Evolutionary conservation across 495 filamentous ascomycete genomes (phyloP).

Genomic region (Daldinia loculata): DNA sequence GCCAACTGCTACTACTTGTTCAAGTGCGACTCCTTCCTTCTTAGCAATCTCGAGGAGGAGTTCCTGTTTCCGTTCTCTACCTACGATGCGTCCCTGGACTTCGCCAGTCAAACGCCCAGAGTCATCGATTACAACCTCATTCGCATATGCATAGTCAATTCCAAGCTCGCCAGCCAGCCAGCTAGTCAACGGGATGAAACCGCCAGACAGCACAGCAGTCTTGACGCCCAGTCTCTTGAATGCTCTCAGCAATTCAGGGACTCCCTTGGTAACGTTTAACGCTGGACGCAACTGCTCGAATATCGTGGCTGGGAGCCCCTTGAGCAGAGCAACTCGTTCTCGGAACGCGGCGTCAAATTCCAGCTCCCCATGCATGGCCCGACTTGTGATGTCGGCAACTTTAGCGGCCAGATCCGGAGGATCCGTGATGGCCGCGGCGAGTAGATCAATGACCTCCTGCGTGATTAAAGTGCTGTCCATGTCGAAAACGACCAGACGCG

Average conservation of each 20-base stretch:
- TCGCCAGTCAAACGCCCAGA: constrained; percentile 79
- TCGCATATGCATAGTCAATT: constrained; percentile 87
- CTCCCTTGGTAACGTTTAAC: constrained; percentile 83
- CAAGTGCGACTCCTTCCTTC: constrained; percentile 72
- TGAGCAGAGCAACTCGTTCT: constrained; percentile 79
- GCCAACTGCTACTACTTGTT: constrained; percentile 86
- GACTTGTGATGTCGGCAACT: constrained; percentile 78
- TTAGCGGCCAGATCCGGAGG: constrained; percentile 66
- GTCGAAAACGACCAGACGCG: constrained; percentile 89
- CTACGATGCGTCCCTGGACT: constrained; percentile 79
- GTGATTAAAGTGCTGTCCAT: constrained; percentile 98
- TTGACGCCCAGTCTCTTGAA: constrained; percentile 81
- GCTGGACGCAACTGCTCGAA: constrained; percentile 79
- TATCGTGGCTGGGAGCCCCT: constrained; percentile 78
- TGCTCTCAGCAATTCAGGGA: constrained; percentile 71
- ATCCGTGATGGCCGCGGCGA: constrained; percentile 75
- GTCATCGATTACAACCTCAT: constrained; percentile 75
- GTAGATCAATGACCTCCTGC: constrained; percentile 95
- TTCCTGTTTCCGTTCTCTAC: constrained; percentile 79
- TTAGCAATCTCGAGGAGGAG: constrained; percentile 80
- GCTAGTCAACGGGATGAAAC: constrained; percentile 85
- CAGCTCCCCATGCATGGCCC: constrained; percentile 96
- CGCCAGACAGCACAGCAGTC: constrained; percentile 89
- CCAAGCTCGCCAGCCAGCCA: constrained; percentile 84
- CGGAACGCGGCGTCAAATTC: constrained; percentile 86